phyloP scores from a whole-genome alignment of 192 early-diverging fungal genomes.

The Gryganskiella cystojenkinii region DNA sequence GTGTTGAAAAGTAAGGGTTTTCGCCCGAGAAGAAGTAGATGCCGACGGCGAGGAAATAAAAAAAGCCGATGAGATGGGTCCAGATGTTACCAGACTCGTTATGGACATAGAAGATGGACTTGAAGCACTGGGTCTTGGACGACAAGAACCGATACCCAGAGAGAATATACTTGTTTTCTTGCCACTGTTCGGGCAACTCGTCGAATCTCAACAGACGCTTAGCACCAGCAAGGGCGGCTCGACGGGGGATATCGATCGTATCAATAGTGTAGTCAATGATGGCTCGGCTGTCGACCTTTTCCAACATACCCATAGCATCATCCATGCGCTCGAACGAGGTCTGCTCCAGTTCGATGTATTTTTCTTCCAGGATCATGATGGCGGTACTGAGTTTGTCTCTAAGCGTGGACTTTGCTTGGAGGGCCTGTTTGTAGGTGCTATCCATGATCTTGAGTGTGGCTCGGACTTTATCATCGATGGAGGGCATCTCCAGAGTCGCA shows the following conservation, averaged over 20 bases:
- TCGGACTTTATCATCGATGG: constrained; percentile 39
- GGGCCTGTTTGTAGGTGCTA: constrained; percentile 38
- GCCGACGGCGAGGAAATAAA: constrained; percentile 66
- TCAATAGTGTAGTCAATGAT: constrained; percentile 59
- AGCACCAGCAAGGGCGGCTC: constrained; percentile 62
- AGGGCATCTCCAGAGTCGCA: constrained; percentile 51
- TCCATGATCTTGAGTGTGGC: constrained; percentile 39
- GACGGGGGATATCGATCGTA: constrained; percentile 58
- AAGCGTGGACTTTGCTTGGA: constrained; percentile 39
- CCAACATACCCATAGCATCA: constrained; percentile 64
- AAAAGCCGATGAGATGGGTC: constrained; percentile 70
- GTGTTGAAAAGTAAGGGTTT: constrained; percentile 45
- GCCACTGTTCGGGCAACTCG: constrained; percentile 70
- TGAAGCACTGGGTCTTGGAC: constrained; percentile 60
- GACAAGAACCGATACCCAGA: constrained; percentile 67
- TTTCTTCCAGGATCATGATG: constrained; percentile 45
- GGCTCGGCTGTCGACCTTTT: constrained; percentile 59
- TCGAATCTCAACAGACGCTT: constrained; percentile 66
- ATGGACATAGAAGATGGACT: constrained; percentile 72
- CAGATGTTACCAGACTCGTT: constrained; percentile 79
- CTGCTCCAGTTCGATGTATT: constrained; percentile 53
- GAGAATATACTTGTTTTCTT: constrained; percentile 67
- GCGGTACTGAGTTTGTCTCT: constrained; percentile 43
- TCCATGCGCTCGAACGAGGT: constrained; percentile 58
- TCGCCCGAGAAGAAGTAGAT: constrained; percentile 59